phyloP scores from a whole-genome alignment of 192 early-diverging fungal genomes.

The Backusella mclennaniae region DNA sequence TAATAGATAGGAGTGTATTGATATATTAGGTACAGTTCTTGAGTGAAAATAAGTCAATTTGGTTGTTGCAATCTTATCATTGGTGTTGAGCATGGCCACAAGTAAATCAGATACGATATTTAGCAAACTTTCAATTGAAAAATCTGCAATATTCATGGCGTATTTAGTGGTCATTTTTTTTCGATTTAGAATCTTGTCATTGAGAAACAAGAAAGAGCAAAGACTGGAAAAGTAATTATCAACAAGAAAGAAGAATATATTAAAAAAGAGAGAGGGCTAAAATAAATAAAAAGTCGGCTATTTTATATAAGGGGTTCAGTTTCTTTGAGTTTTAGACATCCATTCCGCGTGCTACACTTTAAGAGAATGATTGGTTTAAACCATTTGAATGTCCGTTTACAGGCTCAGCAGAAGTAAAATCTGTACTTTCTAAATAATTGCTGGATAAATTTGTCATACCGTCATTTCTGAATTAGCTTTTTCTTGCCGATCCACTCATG shows the following conservation, averaged over 20 bases:
- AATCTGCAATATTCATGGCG: constrained; percentile 40
- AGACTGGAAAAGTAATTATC: background rate
- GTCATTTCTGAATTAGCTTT: background rate
- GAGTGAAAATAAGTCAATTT: constrained; percentile 67
- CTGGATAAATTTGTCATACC: constrained; percentile 3
- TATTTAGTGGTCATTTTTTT: background rate
- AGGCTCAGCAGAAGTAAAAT: constrained; percentile 3
- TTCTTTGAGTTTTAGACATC: background rate
- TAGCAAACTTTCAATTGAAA: constrained; percentile 43
- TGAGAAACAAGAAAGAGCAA: background rate
- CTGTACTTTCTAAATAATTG: background rate
- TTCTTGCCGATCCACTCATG: constrained; percentile 2
- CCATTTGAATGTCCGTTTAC: constrained; percentile 1
- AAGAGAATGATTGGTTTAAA: background rate
- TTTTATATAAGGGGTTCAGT: constrained; percentile 4
- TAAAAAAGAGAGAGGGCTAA: background rate
- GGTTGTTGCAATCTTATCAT: constrained; percentile 38
- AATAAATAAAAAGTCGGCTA: background rate
- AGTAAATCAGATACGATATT: constrained; percentile 48
- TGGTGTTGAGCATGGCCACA: constrained; percentile 47
- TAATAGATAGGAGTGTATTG: constrained; percentile 61
- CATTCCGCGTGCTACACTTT: constrained; percentile 5
- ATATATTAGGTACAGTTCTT: constrained; percentile 64
- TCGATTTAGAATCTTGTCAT: background rate
- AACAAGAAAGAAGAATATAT: background rate